These are phyloP conservation scores for Pulveroboletus sp. DNA, from an alignment of 768 basidiomycete species.

Conservation along the genomic window DNA sequence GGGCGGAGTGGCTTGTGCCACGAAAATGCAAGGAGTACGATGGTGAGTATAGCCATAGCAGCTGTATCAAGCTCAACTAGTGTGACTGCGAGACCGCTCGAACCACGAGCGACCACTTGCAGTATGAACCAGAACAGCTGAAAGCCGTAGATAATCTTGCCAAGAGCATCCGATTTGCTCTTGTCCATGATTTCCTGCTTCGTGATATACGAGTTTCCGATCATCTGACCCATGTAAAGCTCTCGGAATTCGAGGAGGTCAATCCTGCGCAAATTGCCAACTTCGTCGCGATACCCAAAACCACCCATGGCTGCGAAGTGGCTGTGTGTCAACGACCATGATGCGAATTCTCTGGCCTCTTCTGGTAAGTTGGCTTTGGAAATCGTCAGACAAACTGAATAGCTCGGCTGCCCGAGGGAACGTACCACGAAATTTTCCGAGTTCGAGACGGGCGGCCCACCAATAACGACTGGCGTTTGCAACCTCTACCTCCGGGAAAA, in stretches of 20 bases:
- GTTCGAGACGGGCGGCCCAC: not conserved
- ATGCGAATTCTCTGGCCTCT: too few species aligned
- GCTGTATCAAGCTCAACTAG: not conserved
- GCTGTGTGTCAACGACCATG: not conserved
- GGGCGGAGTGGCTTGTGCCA: not conserved
- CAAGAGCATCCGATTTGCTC: not conserved
- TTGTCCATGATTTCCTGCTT: not conserved
- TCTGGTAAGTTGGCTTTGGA: not conserved
- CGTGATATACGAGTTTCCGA: not conserved
- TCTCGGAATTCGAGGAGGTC: not conserved
- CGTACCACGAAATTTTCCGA: not conserved
- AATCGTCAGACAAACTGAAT: not conserved
- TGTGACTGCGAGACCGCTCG: not conserved
- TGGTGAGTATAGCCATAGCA: not conserved
- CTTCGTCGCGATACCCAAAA: not conserved
- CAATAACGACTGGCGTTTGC: not conserved
- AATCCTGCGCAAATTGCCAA: not conserved
- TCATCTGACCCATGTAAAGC: not conserved
- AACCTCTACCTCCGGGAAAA: not conserved
- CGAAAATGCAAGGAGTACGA: not conserved
- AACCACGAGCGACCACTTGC: not conserved
- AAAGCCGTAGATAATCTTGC: not conserved
- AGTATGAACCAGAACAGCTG: not conserved
- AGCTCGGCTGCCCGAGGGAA: not conserved
- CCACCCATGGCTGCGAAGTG: not conserved